phyloP scores from a whole-genome alignment of 2,329 filamentous ascomycete species.

The Myriosclerotinia curreyana region DNA sequence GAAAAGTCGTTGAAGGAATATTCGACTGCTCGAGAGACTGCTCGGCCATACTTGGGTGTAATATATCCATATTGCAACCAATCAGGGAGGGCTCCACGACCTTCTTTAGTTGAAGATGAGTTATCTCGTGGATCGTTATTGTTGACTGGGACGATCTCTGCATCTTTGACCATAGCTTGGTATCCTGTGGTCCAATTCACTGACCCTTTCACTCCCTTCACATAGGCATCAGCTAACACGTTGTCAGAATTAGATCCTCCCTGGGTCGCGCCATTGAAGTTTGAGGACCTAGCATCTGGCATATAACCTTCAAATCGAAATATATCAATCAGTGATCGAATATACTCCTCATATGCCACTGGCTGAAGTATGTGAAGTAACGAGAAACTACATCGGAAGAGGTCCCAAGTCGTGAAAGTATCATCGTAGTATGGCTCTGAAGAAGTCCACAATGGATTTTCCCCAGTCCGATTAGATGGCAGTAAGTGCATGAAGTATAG shows the following conservation, averaged over 20 bases:
- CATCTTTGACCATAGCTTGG: constrained; percentile 62
- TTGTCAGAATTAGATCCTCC: constrained; percentile 70
- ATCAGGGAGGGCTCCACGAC: constrained; percentile 65
- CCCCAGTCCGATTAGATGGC: constrained; percentile 64
- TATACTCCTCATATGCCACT: constrained; percentile 58
- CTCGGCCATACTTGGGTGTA: constrained; percentile 58
- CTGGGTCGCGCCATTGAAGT: constrained; percentile 66
- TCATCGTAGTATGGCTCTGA: constrained; percentile 68
- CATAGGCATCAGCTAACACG: constrained; percentile 67
- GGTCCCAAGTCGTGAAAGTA: constrained; percentile 65
- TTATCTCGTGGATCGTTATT: constrained; percentile 52
- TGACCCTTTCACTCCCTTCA: constrained; percentile 60
- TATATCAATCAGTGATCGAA: constrained; percentile 65
- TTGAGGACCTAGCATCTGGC: constrained; percentile 64
- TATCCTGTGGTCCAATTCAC: constrained; percentile 63
- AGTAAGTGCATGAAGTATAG: constrained; percentile 50
- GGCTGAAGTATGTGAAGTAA: constrained; percentile 65
- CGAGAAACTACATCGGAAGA: constrained; percentile 60
- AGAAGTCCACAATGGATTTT: constrained; percentile 64
- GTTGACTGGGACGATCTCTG: constrained; percentile 58
- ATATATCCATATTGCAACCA: constrained; percentile 66
- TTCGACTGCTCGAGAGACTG: constrained; percentile 64
- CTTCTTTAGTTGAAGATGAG: constrained; percentile 63
- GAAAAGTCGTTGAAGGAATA: constrained; percentile 69
- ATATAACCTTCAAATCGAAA: constrained; percentile 63